phyloP scores from a whole-genome alignment of 78 protist species.

The Polysphondylium violaceum region DNA sequence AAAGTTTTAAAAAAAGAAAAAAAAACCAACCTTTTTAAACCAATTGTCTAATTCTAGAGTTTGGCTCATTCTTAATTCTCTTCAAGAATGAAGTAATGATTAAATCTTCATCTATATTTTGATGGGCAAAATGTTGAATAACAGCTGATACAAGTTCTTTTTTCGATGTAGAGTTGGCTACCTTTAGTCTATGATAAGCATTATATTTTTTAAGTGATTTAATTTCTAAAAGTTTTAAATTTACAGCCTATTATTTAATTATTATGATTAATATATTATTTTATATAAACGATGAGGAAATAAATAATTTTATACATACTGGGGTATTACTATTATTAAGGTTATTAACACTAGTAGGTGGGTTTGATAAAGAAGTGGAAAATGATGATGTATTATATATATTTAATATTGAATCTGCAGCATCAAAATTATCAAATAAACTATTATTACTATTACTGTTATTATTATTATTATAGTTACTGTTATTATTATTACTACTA shows the following conservation, averaged over 20 bases:
- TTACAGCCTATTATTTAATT: constrained; percentile 9
- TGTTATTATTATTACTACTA: constrained; percentile 1
- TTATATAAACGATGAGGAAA: not conserved
- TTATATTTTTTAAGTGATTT: constrained; percentile 68
- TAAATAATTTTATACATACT: not conserved
- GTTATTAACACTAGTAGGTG: not conserved
- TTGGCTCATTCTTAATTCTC: constrained; percentile 53
- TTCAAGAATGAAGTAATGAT: constrained; percentile 45
- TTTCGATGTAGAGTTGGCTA: constrained; percentile 31
- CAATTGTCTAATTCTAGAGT: constrained; percentile 28
- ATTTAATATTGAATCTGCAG: constrained; percentile 20
- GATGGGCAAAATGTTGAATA: constrained; percentile 49
- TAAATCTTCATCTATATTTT: constrained; percentile 74
- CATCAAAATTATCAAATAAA: not conserved
- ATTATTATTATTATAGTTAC: not conserved
- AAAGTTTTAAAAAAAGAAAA: not conserved
- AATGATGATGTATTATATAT: not conserved
- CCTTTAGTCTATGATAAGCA: constrained; percentile 51
- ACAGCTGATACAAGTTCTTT: constrained; percentile 56
- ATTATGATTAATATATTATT: not conserved
- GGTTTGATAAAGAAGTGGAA: not conserved
- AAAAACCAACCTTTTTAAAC: constrained; percentile 14
- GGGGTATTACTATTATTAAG: constrained; percentile 2
- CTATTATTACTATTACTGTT: not conserved
- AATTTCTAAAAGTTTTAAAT: constrained; percentile 46